Conservation (phyloP, 2,329 filamentous ascomycete species). For the Colletotrichum kahawae region DNA sequence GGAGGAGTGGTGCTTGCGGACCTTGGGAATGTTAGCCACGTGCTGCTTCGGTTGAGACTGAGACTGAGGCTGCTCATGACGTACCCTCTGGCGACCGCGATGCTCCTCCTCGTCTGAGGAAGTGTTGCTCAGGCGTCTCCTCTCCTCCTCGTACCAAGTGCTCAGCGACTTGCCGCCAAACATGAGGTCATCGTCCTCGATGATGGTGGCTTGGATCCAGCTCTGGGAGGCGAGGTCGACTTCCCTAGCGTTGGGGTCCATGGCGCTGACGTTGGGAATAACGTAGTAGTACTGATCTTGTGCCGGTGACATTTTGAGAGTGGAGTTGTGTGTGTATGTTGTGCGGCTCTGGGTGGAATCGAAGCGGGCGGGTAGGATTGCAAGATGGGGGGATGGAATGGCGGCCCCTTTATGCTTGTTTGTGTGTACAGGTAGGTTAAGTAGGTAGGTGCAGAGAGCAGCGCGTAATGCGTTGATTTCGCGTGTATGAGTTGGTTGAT, state of each 20-base stretch:
- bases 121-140: conserved; percentile 45
- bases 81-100: conserved; percentile 42
- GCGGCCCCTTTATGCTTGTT: conserved; percentile 12
- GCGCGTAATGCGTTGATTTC: conserved; percentile 5
- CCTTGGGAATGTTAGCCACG: conserved; percentile 10
- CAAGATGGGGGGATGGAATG: conserved; percentile 9
- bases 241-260: conserved; percentile 37
- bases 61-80: conserved; percentile 1
- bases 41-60: neutral
- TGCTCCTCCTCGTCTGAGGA: conserved; percentile 44
- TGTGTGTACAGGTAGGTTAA: neutral
- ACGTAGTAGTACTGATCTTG: conserved; percentile 29
- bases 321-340: neutral
- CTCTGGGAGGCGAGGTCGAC: conserved; percentile 37
- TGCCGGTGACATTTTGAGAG: conserved; percentile 12
- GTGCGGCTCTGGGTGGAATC: neutral
- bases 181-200: conserved; percentile 66
- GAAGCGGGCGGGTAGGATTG: neutral
- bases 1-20: conserved; percentile 22
- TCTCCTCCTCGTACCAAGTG: conserved; percentile 65
- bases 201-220: conserved; percentile 61
- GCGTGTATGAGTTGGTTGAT: conserved; percentile 8
- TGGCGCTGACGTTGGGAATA: conserved; percentile 36
- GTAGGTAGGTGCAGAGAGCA: neutral
- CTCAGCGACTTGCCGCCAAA: conserved; percentile 66